Base-by-base conservation (phyloP, 306 rosid species). In the Citrullus amarus region DNA sequence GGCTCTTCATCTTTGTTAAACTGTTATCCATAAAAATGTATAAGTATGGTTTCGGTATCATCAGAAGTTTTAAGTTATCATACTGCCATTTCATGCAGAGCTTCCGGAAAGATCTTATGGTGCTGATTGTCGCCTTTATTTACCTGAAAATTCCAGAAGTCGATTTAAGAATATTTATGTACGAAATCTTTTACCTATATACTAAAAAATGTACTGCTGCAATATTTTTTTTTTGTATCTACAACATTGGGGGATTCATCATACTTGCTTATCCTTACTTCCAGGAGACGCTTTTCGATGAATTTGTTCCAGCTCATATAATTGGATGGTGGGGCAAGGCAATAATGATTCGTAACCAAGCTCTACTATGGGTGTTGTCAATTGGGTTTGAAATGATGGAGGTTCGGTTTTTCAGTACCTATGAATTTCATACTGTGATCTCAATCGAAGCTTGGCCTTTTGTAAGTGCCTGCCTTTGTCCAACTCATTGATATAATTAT, bases 291-390 rank as follows among this genome's bases (percentile, higher is more conserved):
- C 92, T 96, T 87, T 92, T 96, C 83, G 99, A 96, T 81, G 99
- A 96, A 82, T 96, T 96, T 88, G 99, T 92, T 80, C 78, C 87
- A 3, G 99, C 99, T 84, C 99, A 96, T 86, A 89, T 96, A 60
- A 90, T 96, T 84, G 99, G 99, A 25, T 96, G 99, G 99, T 96
- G 99, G 99, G 98, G 99, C 8, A 96, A 96, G 80, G 99, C 99
- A 48, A 96, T 96, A 84, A 81, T 96, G 97, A 91, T 96, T 78
- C 99, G 99, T 51, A 96, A 96, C 83, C 99, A 96, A 82, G 96
- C 98, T 50, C 98, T 96, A 85, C 88, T 96, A 48, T 96, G 99
- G 99, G 93, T 91, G 76, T 82, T 96, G 25, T 96, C 99, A 5
- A 85, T 96, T 43, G 99, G 97, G 71, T 96, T 96, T 81, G 99